Evolutionary conservation across 805 yeast genomes (phyloP), one percentile per base, ranked within the genome.

Genomic region (Nematodospora valgi): DNA sequence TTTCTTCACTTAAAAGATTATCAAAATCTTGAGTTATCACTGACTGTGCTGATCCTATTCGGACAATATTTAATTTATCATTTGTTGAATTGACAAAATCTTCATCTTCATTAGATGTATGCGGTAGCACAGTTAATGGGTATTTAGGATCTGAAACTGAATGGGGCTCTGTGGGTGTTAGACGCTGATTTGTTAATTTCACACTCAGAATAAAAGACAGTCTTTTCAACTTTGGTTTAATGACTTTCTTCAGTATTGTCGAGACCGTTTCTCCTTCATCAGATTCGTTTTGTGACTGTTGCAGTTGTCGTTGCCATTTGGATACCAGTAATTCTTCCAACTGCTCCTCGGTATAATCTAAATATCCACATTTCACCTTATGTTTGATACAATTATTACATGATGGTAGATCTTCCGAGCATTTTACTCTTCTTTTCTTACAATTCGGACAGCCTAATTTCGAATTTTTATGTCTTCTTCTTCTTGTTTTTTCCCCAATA

Each of bases 401-500:
- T 30, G 52, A 48, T 2, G 72, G 72, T 17, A 65, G 47, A 27
- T 64, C 63, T 35, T 65, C 70, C 17, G 56, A 45, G 41, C 79
- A 74, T 48, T 73, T 73, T 41, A 74, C 76, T 31, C 75, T 54
- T 32, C 80, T 54, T 34, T 57, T 56, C 47, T 72, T 72, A 52
- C 78, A 74, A 21, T 71, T 69, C 14, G 65, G 57, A 41, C 79
- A 74, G 5, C 79, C 79, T 7, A 57, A 52, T 35, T 67, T 53
- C 52, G 57, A 41, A 56, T 68, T 51, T 56, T 55, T 43, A 44
- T 56, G 57, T 46, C 54, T 62, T 29, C 61, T 39, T 32, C 62
- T 44, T 29, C 46, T 50, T 5, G 34, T 30, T 25, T 41, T 43
- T 17, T 38, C 36, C 13, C 19, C 26, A 6, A 26, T 10, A 9